Conservation (phyloP, 257 asterid species). For the Nicotiana attenuata region DNA sequence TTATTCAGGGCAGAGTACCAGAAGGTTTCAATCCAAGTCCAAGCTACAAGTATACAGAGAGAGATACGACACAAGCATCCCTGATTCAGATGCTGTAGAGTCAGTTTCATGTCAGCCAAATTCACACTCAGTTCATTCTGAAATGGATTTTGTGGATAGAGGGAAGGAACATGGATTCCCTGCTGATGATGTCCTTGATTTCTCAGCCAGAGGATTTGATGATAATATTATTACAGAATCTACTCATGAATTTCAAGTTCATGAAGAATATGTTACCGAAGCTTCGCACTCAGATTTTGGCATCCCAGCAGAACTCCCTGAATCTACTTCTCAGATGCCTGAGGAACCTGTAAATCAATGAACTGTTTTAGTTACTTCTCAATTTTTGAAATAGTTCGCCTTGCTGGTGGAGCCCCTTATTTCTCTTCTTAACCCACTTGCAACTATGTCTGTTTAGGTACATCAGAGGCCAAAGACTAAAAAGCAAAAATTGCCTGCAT, state of each 20-base stretch:
- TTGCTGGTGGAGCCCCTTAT: not conserved
- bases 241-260: constrained; percentile 32
- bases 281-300: constrained; percentile 29
- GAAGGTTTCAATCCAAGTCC: constrained; percentile 47
- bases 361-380: constrained; percentile 6
- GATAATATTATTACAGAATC: constrained; percentile 27
- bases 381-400: not conserved
- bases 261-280: constrained; percentile 39
- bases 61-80: constrained; percentile 17
- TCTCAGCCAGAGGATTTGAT: constrained; percentile 42
- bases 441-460: constrained; percentile 28
- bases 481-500: constrained; percentile 17
- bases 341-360: constrained; percentile 42
- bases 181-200: constrained; percentile 43
- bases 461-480: constrained; percentile 51
- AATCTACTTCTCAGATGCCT: constrained; percentile 38
- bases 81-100: constrained; percentile 13
- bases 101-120: constrained; percentile 23
- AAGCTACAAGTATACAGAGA: constrained; percentile 31
- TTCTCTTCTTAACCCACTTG: constrained; percentile 9
- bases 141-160: constrained; percentile 27
- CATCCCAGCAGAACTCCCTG: constrained; percentile 23
- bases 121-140: constrained; percentile 27
- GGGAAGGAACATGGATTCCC: constrained; percentile 28
- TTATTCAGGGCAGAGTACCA: constrained; percentile 39